phyloP scores from a whole-genome alignment of 2,329 filamentous ascomycete species.

The Magnaporthales sp. region DNA sequence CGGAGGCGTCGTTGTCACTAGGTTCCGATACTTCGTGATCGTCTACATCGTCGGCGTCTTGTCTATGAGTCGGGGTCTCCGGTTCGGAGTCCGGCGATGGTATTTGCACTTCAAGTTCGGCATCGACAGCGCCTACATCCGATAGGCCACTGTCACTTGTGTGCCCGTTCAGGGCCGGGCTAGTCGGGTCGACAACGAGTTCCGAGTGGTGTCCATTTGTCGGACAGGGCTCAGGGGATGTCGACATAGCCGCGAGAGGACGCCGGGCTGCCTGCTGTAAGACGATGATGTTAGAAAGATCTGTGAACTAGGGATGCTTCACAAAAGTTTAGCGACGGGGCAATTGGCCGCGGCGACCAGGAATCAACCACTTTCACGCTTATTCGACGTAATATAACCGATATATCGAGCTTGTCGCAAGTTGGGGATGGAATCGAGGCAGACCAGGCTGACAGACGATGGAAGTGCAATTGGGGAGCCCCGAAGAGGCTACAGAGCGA shows the following conservation, averaged over 20 bases:
- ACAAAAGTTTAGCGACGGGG: neutral
- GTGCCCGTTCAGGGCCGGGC: slow-evolving; percentile 29
- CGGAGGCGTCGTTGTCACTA: slow-evolving; percentile 47
- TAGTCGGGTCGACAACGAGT: slow-evolving; percentile 34
- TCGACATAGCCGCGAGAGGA: slow-evolving; percentile 56
- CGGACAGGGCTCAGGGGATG: slow-evolving; percentile 51
- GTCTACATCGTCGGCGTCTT: slow-evolving; percentile 20
- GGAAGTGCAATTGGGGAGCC: slow-evolving; percentile 33
- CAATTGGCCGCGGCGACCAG: neutral
- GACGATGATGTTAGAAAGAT: slow-evolving; percentile 37
- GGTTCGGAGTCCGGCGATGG: slow-evolving; percentile 3
- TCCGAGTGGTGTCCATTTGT: slow-evolving; percentile 59
- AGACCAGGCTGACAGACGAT: slow-evolving; percentile 38
- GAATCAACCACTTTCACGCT: neutral
- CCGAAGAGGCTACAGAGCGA: slow-evolving; percentile 12
- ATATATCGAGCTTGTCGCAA: slow-evolving; percentile 33
- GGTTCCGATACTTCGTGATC: slow-evolving; percentile 36
- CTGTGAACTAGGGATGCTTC: slow-evolving; percentile 7
- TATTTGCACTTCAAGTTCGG: slow-evolving; percentile 23
- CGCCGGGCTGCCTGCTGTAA: slow-evolving; percentile 51
- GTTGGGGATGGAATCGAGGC: slow-evolving; percentile 31
- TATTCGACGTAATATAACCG: neutral
- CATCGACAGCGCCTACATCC: slow-evolving; percentile 50
- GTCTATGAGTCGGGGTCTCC: slow-evolving; percentile 28
- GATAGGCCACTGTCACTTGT: slow-evolving; percentile 70